These are phyloP conservation scores for Helianthus tuberosus DNA, from an alignment of 129 eudicot species.

Conservation along the genomic window DNA sequence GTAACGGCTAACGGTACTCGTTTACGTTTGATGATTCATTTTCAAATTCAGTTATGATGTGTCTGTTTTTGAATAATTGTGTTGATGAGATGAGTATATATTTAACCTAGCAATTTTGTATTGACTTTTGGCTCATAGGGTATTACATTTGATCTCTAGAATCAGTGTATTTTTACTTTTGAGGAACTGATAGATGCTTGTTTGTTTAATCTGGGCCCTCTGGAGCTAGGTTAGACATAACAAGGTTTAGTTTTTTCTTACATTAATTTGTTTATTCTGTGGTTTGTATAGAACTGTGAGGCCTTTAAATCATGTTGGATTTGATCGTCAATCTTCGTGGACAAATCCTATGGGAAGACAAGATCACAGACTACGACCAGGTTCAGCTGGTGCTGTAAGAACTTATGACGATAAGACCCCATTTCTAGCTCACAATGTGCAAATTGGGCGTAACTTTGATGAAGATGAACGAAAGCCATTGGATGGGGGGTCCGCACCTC, in stretches of 20 bases:
- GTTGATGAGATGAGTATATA: no score
- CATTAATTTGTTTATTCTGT: background rate
- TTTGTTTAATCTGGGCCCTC: background rate
- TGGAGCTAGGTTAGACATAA: background rate
- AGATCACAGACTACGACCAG: conserved; percentile 77
- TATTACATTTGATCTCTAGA: background rate
- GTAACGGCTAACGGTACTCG: no score
- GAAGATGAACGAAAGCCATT: conserved; percentile 95
- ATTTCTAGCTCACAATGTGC: conserved; percentile 68
- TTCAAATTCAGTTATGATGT: background rate
- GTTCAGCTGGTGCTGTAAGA: conserved; percentile 82
- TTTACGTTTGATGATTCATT: background rate
- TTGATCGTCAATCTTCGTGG: conserved; percentile 38
- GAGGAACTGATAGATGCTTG: background rate
- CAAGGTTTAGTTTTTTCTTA: background rate
- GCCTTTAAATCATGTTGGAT: conserved; percentile 71
- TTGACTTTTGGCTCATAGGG: no score
- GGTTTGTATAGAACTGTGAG: conserved; percentile 57
- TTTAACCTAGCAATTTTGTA: no score
- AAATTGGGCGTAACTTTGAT: conserved; percentile 83
- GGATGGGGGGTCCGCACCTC: conserved; percentile 68
- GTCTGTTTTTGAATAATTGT: background rate
- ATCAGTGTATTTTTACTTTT: no score
- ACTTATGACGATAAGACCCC: conserved; percentile 74
- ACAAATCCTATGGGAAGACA: conserved; percentile 67